Conservation (phyloP, 1,284 basidiomycete species). For the Naganishia albida region DNA sequence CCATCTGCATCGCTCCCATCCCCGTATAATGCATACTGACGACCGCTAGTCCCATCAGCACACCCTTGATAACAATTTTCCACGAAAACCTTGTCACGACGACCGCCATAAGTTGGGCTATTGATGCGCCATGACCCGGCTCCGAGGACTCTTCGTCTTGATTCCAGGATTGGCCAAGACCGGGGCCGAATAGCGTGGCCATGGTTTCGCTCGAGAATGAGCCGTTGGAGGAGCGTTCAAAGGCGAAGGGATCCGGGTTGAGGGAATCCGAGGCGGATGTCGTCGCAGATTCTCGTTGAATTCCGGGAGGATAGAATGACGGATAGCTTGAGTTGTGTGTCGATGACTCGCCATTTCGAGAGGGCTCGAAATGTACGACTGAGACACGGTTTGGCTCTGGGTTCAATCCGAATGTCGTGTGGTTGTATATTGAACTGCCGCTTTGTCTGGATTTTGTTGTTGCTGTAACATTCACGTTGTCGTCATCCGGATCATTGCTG, state of each 20-base stretch:
- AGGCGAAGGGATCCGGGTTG: constrained; percentile 15
- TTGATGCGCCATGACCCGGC: background rate
- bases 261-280: background rate
- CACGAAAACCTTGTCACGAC: constrained; percentile 10
- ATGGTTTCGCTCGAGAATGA: constrained; percentile 18
- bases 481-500: background rate
- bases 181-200: constrained; percentile 17
- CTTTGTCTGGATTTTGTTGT: background rate
- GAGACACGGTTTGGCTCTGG: constrained; percentile 4
- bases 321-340: background rate
- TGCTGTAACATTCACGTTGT: constrained; percentile 3
- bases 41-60: constrained; percentile 21
- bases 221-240: constrained; percentile 19
- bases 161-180: constrained; percentile 8
- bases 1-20: constrained; percentile 28
- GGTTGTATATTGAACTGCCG: background rate
- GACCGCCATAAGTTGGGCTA: constrained; percentile 1
- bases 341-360: background rate
- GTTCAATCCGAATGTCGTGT: background rate
- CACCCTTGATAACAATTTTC: constrained; percentile 27
- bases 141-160: background rate
- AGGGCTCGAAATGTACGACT: constrained; percentile 10
- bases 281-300: background rate
- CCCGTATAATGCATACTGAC: constrained; percentile 31
- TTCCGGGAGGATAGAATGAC: background rate